Evolutionary conservation across 257 asterid genomes (phyloP), one percentile per base, ranked within the genome.

Genomic region (Galeopsis tetrahit): DNA sequence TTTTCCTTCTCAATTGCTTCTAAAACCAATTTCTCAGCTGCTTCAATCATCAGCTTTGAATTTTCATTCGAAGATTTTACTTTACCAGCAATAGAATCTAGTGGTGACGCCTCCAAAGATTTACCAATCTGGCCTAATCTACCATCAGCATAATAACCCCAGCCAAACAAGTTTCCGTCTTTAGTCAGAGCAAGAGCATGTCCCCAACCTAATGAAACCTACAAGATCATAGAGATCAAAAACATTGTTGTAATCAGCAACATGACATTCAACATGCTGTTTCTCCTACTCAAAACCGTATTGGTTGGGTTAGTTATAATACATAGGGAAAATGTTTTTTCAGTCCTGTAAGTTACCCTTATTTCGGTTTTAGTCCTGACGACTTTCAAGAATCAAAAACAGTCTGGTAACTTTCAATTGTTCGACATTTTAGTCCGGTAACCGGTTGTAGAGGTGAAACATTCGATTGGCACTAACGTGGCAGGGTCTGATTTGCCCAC

Each of bases 141-240:
- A 35, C 99, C 96, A 86, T 95, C 99, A 17, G 98, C 96, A 82
- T 84, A 90, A 74, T 92, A 95, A 79, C 99, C 99, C 99, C 99
- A 95, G 56, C 99, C 96, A 60, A 92, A 92, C 82, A 95, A 66
- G 77, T 86, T 92, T 60, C 98, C 98, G 59, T 74, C 80, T 73
- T 77, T 82, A 67, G 96, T 83, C 71, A 95, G 77, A 3, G 97
- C 99, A 69, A 95, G 96, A 70, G 92, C 92, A 74, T 95, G 99
- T 3, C 99, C 99, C 99, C 98, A 95, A 59, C 99, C 98, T 6
- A 95, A 79, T 48, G 99, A 82, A 15, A 91, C 92, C 97, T 94
- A 92, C 80, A 71, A 76, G 43, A 28, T 74, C 57, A 48, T 48
- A 53, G 10, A 66, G 31, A 81, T 6, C 11, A 68, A 36, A 61